Base-by-base conservation (phyloP, 176 grass and related monocot genomes). In the Themeda triandra region DNA sequence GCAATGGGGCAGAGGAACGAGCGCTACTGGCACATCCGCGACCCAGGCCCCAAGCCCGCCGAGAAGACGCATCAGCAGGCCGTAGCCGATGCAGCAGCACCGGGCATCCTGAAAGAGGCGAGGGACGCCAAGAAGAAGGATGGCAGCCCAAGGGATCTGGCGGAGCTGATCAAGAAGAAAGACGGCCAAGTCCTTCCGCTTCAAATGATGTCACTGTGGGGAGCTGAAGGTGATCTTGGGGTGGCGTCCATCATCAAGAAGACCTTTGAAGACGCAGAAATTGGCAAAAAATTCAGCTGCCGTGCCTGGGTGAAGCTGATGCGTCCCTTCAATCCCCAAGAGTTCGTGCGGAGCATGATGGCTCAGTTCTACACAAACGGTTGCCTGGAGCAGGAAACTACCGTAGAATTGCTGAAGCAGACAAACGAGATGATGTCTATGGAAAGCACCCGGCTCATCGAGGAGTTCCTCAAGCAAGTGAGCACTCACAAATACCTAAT, bases 221-320 rank as follows among this genome's bases (percentile, higher is more conserved):
- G 75, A 24, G 42, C 58, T 44, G 56, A n/a, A 33, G 69, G 30
- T 24, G 82, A 62, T 13, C 13, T 41, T 36, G 87, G 41, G 45
- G 75, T 44, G 31, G 58, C 28, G 2, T 66, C 75, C 63, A 59
- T 85, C 21, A 62, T 42, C 46, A 25, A 11, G 46, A 53, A 75
- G 8, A 45, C 72, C 28, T 75, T 8, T 3, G 25, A 49, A 6
- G 5, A 29, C 2, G 1, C 35, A 29, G 56, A 63, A 41, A 15
- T 28, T 18, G 0, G 2, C 21, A 60, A 27, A 15, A 25, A 29
- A 0, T 85, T 89, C 53, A 2, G 53, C 0, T 11, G 19, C 19
- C 45, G 40, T 58, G 82, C 76, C 8, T 89, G 87, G 87, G 28
- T 89, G 10, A 80, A 18, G 8, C 9, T 81, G 27, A 0, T 11